Evolutionary conservation across 164 flowering plant genomes (phyloP).

Genomic region (Warburgia ugandensis): DNA sequence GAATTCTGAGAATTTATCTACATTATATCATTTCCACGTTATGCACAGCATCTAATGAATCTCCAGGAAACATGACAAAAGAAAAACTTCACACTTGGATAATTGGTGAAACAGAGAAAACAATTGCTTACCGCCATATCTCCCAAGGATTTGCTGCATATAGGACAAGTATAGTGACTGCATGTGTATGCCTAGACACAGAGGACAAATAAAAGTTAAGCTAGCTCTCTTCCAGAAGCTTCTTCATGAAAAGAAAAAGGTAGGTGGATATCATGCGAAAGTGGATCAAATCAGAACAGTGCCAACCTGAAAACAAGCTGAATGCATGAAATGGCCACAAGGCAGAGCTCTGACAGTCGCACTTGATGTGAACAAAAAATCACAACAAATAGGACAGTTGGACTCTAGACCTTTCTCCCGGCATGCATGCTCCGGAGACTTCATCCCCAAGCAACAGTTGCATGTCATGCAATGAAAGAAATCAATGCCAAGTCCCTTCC

Average conservation of each 20-base stretch:
- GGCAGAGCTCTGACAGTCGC: conserved; percentile 75
- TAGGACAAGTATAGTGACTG: conserved; percentile 84
- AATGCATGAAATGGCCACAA: conserved; percentile 97
- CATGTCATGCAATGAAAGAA: conserved; percentile 96
- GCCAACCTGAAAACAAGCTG: conserved; percentile 82
- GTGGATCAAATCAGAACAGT: background rate
- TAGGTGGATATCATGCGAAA: background rate
- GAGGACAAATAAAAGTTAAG: conserved; percentile 6
- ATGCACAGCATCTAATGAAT: too few species aligned
- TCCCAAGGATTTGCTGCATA: conserved; percentile 91
- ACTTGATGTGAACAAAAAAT: conserved; percentile 83
- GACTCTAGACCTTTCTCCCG: conserved; percentile 85
- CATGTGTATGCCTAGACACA: conserved; percentile 78
- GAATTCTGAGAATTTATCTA: too few species aligned
- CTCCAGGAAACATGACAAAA: too few species aligned
- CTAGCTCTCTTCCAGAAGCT: background rate
- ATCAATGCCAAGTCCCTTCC: conserved; percentile 83
- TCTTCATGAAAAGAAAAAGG: background rate
- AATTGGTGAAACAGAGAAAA: too few species aligned
- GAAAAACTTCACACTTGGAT: too few species aligned
- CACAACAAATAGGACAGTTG: conserved; percentile 94
- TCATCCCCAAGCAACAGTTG: conserved; percentile 77
- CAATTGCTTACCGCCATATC: conserved; percentile 95
- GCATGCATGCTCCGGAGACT: conserved; percentile 70
- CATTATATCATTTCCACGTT: too few species aligned